Evolutionary conservation across 78 protist species (phyloP).

Genomic region (Speleostelium caveatum): DNA sequence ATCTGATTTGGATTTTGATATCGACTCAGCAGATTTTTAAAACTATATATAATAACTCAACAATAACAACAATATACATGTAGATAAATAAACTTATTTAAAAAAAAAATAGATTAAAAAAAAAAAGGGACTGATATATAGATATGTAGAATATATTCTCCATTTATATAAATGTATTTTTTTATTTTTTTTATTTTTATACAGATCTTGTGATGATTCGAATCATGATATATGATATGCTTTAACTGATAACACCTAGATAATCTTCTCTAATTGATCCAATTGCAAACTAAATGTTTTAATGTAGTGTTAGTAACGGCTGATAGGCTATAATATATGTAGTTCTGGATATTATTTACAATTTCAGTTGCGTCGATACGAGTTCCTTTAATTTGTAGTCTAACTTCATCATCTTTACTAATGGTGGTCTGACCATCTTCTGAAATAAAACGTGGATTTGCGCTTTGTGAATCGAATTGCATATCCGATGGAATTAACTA

Average conservation of each 20-base stretch:
- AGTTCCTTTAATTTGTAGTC: slow-evolving; percentile 78
- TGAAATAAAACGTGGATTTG: slow-evolving; percentile 70
- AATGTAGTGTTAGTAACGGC: neutral
- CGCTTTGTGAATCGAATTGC: slow-evolving; percentile 68
- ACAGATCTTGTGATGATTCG: neutral
- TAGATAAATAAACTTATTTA: neutral
- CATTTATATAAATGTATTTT: neutral
- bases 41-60: neutral
- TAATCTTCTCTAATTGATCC: slow-evolving; percentile 82
- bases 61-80: neutral
- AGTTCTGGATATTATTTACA: slow-evolving; percentile 28
- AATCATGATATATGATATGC: neutral
- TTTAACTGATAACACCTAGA: slow-evolving; percentile 77
- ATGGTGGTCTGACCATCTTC: slow-evolving; percentile 70
- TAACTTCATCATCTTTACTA: slow-evolving; percentile 72
- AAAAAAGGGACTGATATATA: neutral
- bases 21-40: slow-evolving; percentile 42
- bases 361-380: slow-evolving; percentile 77
- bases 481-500: slow-evolving; percentile 75
- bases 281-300: slow-evolving; percentile 67
- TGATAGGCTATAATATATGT: neutral
- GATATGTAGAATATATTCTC: neutral
- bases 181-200: no score
- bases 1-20: slow-evolving; percentile 44
- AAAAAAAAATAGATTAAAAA: no score